Evolutionary conservation across 768 basidiomycete species (phyloP), one percentile per base, ranked within the genome.

Genomic region (Pleurotus tuoliensis): DNA sequence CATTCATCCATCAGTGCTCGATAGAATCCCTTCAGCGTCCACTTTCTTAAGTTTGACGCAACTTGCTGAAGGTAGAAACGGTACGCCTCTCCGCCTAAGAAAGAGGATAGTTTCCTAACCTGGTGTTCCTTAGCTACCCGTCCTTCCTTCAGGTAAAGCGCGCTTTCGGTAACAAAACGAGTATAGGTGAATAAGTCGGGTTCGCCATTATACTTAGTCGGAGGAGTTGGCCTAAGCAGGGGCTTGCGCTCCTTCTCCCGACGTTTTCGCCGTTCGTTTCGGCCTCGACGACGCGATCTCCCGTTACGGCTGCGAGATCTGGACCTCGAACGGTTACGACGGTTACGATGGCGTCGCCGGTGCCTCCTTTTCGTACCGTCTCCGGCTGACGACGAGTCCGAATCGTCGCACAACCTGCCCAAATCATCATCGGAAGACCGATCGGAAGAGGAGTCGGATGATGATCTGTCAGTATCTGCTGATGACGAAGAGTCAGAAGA

Each of bases 1-100:
- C 74, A 73, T 22, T 71, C 69, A n/a, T 74, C 62, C 50, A 72
- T 74, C 16, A 76, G n/a, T 30, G 63, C 67, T 3, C 52, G 13
- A 51, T 73, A 74, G 55, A 75, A 74, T 0, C 62, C 22, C 7
- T 58, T 30, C 0, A 76, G 37, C 0, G 25, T 57, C 71, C 72
- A 76, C 0, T 62, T 37, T 1, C 64, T 56, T 0, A 62, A 56
- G 4, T 64, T 63, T 0, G 57, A 46, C 0, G 71, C 57, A 0
- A 76, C 69, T 5, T 66, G 61, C n/a, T 65, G 59, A 0, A 63
- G 60, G 30, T 73, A 76, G 27, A 71, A 74, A 8, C 70, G 58
- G 45, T 69, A 67, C 0, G 73, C 74, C 0, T 62, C 63, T 0
- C 66, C 71, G 0, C 56, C 66, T 5, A 79, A 57, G 61, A 61